A percentile compares a stretch with the other conserved stretches of the same genome.
These are phyloP conservation scores for Zalaria obscura DNA, from an alignment of 2,329 filamentous ascomycete genomes.

Conservation along the genomic window DNA sequence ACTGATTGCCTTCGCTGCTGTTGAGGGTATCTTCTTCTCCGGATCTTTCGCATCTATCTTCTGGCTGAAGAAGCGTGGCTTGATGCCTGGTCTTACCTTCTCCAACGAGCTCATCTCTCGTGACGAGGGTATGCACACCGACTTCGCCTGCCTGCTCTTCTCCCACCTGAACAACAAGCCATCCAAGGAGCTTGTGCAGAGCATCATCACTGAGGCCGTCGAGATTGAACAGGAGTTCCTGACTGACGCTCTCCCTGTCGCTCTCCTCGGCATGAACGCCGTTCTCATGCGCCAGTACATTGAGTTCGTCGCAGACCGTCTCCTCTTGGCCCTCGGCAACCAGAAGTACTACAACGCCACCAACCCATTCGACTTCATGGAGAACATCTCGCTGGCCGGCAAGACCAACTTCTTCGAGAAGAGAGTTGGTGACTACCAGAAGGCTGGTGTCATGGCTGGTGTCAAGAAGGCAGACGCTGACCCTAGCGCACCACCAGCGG, in stretches of 20 bases:
- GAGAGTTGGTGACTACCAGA: slow-evolving; percentile 98
- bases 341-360: slow-evolving; percentile 81
- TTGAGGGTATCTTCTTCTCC: slow-evolving; percentile 99
- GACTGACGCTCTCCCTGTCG: slow-evolving; percentile 84
- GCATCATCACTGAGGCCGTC: slow-evolving; percentile 91
- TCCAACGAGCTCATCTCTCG: slow-evolving; percentile 99
- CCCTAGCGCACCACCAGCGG: slow-evolving; percentile 33
- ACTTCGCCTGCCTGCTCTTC: slow-evolving; percentile 95
- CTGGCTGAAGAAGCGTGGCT: slow-evolving; percentile 99
- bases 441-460: slow-evolving; percentile 95
- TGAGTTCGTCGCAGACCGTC: slow-evolving; percentile 94
- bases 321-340: slow-evolving; percentile 85
- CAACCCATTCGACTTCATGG: slow-evolving; percentile 99
- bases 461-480: slow-evolving; percentile 54
- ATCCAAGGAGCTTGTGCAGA: slow-evolving; percentile 62
- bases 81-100: slow-evolving; percentile 97
- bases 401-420: slow-evolving; percentile 99
- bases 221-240: slow-evolving; percentile 95
- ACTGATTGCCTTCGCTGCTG: slow-evolving; percentile 89
- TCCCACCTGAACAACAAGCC: slow-evolving; percentile 93
- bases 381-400: slow-evolving; percentile 95
- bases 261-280: slow-evolving; percentile 93
- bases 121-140: slow-evolving; percentile 97
- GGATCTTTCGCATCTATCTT: slow-evolving; percentile 98
- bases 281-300: slow-evolving; percentile 99